Base-by-base conservation (phyloP, 2,329 filamentous ascomycete species). In the Allantophomopsis cytisporea region DNA sequence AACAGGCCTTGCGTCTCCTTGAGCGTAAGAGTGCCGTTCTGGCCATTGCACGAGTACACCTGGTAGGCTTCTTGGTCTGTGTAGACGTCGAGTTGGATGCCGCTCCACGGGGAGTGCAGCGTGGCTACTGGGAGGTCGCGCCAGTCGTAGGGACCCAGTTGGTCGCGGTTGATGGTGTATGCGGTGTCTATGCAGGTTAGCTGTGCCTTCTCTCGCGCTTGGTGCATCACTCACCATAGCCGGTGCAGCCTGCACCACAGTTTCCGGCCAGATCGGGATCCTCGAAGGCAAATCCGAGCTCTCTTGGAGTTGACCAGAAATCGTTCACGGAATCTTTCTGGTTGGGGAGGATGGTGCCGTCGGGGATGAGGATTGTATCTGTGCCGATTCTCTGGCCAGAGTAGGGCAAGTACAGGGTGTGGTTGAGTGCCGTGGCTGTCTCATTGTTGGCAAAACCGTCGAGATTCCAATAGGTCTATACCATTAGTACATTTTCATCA, bases 61-160 rank as follows among this genome's bases (percentile, higher is more conserved):
- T 95, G 88, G 60, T 93, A 78, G 3, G 85, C 87, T 10, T 83
- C 76, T 63, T 94, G 87, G 62, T 94, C 85, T 7, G 80, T 77
- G 59, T 70, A 84, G 49, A 95, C 66, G 42, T 94, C 83, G 41
- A 95, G 55, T 55, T 77, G 75, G 58, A 95, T 94, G 36, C 88
- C 88, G 0, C 82, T 87, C 72, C 76, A 86, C 4, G 72, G 67
- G 31, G 80, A 83, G 3, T 75, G 75, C 20, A 94, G 64, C 7
- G 71, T 73, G 0, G 87, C 77, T 2, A 79, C 69, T 30, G 73
- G 79, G 16, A 65, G 23, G 1, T 59, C 65, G 39, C 68, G 70
- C 82, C 81, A 85, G 62, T 82, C 69, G 53, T 71, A 77, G 2
- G 68, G 58, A 1, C 65, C 70, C 17, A 68, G 58, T 36, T 69